phyloP scores from a whole-genome alignment of 2,329 filamentous ascomycete species.

The Geosmithia flava region DNA sequence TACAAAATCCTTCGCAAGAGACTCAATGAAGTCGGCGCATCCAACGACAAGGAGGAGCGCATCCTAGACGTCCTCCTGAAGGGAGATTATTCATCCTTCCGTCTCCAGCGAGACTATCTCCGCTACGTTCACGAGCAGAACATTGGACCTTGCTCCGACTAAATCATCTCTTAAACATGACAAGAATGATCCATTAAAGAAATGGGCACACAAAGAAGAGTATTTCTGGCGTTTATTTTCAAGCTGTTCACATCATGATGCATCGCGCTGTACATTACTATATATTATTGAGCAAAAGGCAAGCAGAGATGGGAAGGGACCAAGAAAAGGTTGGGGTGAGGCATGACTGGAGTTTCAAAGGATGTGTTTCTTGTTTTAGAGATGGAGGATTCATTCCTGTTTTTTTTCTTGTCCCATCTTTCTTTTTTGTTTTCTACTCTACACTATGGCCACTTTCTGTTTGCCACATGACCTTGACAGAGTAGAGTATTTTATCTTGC shows the following conservation, averaged over 20 bases:
- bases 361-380: background rate
- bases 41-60: slow-evolving; percentile 10
- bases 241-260: too few species aligned
- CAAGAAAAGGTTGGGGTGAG: background rate
- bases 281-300: too few species aligned
- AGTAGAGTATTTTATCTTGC: too few species aligned
- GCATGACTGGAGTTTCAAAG: background rate
- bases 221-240: too few species aligned
- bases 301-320: background rate
- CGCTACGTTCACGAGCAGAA: slow-evolving; percentile 33
- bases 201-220: too few species aligned
- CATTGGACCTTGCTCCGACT: slow-evolving; percentile 19
- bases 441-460: too few species aligned
- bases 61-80: slow-evolving; percentile 62
- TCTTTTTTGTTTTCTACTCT: too few species aligned
- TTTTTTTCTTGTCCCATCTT: too few species aligned
- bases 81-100: slow-evolving; percentile 69
- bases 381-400: background rate
- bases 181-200: too few species aligned
- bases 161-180: background rate
- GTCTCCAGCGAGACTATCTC: slow-evolving; percentile 53
- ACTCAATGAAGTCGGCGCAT: slow-evolving; percentile 23
- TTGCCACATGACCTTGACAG: too few species aligned
- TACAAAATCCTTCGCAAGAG: slow-evolving; percentile 7
- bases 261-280: too few species aligned